Evolutionary conservation across 2,329 filamentous ascomycete species (phyloP).

Genomic region (Cladophialophora carrionii): DNA sequence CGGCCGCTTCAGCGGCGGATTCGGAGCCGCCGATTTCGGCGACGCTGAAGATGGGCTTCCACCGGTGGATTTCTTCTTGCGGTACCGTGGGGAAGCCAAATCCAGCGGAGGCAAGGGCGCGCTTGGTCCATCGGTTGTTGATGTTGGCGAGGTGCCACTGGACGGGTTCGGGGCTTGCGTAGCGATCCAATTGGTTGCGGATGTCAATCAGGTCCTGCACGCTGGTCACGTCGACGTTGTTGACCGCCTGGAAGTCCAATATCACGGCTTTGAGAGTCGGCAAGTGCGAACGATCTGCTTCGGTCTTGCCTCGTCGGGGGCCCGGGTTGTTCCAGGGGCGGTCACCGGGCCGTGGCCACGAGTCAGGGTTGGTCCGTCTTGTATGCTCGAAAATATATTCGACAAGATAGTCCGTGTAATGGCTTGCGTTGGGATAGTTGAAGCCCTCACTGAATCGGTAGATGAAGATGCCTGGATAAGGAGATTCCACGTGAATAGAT

Average conservation of each 20-base stretch:
- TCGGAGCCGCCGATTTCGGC: conserved; percentile 76
- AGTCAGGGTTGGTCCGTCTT: conserved; percentile 71
- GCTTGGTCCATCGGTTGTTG: conserved; percentile 92
- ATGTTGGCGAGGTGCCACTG: conserved; percentile 97
- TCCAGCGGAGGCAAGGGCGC: conserved; percentile 80
- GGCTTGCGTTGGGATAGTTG: conserved; percentile 92
- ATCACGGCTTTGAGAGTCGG: conserved; percentile 86
- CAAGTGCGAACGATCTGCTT: conserved; percentile 54
- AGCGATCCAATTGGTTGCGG: conserved; percentile 87
- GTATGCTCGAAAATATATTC: conserved; percentile 71
- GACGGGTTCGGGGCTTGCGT: conserved; percentile 76
- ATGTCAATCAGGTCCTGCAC: conserved; percentile 92
- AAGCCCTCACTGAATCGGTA: conserved; percentile 94
- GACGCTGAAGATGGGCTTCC: conserved; percentile 95
- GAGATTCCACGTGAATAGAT: conserved; percentile 73
- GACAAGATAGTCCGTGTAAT: conserved; percentile 79
- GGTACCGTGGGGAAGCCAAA: conserved; percentile 77
- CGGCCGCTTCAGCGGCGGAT: conserved; percentile 70
- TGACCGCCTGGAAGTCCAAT: conserved; percentile 89
- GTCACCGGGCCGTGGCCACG: conserved; percentile 70
- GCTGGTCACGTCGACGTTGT: conserved; percentile 91
- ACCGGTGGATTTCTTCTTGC: conserved; percentile 63
- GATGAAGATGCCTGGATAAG: conserved; percentile 92
- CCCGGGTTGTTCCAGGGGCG: conserved; percentile 95
- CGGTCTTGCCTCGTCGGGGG: conserved; percentile 61